A percentile compares a stretch with the other conserved stretches of the same genome.
Conservation (phyloP, 2,329 filamentous ascomycete genomes). For the Neocucurbitaria cava region DNA sequence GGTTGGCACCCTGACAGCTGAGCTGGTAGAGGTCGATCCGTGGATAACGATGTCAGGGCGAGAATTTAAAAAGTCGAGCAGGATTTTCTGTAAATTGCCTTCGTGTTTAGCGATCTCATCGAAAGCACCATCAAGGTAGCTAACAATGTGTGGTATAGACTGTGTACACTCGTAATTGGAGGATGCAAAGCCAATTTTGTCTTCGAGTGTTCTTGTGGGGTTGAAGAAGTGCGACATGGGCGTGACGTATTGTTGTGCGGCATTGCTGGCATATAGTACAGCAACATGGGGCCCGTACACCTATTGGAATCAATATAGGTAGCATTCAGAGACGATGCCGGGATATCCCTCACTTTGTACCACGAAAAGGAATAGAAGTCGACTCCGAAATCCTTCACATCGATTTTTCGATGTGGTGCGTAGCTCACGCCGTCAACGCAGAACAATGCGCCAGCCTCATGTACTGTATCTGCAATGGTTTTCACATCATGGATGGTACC, state of each 20-base stretch:
- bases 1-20: constrained; percentile 64
- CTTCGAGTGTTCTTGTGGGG: constrained; percentile 62
- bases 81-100: constrained; percentile 61
- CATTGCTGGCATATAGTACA: constrained; percentile 69
- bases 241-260: constrained; percentile 62
- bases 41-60: constrained; percentile 64
- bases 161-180: constrained; percentile 74
- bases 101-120: constrained; percentile 64
- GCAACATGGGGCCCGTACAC: constrained; percentile 79
- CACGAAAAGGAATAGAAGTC: constrained; percentile 82
- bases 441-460: constrained; percentile 64
- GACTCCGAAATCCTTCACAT: constrained; percentile 71
- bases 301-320: constrained; percentile 23
- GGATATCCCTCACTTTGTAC: constrained; percentile 68
- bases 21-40: constrained; percentile 61
- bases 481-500: constrained; percentile 72
- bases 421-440: constrained; percentile 80
- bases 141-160: constrained; percentile 65
- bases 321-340: background rate
- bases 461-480: constrained; percentile 61
- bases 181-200: constrained; percentile 73
- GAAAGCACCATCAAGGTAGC: constrained; percentile 62
- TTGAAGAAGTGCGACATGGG: constrained; percentile 75
- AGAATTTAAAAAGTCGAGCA: constrained; percentile 66
- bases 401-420: constrained; percentile 73